A percentile compares a stretch with the other conserved stretches of the same genome.
Evolutionary conservation across 345 rosid genomes (phyloP).

Genomic region (Kandelia obovata): DNA sequence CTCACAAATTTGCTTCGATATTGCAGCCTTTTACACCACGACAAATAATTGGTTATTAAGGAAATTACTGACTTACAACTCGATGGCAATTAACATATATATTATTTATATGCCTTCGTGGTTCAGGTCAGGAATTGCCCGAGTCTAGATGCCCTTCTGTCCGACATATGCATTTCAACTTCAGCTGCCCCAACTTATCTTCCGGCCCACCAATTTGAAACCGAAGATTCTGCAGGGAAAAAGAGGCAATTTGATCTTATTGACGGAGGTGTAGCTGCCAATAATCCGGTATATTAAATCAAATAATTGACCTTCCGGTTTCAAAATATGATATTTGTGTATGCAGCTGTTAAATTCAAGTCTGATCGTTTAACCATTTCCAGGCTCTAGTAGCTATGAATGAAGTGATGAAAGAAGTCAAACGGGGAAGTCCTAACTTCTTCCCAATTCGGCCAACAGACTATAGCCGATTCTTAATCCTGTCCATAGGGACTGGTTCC

Average conservation of each 20-base stretch:
- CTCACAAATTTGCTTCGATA: background rate
- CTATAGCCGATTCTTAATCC: constrained; percentile 18
- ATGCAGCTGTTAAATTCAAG: too few species aligned
- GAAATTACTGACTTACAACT: too few species aligned
- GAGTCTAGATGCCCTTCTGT: constrained; percentile 15
- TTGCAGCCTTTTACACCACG: background rate
- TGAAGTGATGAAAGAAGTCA: constrained; percentile 24
- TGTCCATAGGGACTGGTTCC: constrained; percentile 32
- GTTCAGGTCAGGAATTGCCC: constrained; percentile 15
- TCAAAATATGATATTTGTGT: background rate
- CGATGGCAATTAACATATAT: background rate
- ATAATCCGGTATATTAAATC: constrained; percentile 27
- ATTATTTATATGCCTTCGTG: background rate
- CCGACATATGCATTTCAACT: constrained; percentile 29
- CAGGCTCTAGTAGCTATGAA: constrained; percentile 20
- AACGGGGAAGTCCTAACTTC: constrained; percentile 13
- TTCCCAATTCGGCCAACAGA: constrained; percentile 14
- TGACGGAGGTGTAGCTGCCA: constrained; percentile 39
- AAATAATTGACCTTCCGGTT: background rate
- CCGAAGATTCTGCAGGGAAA: constrained; percentile 13
- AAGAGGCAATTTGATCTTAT: constrained; percentile 28
- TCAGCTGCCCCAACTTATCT: constrained; percentile 37
- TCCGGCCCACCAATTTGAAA: constrained; percentile 27
- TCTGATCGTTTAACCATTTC: background rate
- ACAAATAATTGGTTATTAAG: background rate